Evolutionary conservation across 192 early-diverging fungal species (phyloP).

Genomic region (Coemansia sp.): DNA sequence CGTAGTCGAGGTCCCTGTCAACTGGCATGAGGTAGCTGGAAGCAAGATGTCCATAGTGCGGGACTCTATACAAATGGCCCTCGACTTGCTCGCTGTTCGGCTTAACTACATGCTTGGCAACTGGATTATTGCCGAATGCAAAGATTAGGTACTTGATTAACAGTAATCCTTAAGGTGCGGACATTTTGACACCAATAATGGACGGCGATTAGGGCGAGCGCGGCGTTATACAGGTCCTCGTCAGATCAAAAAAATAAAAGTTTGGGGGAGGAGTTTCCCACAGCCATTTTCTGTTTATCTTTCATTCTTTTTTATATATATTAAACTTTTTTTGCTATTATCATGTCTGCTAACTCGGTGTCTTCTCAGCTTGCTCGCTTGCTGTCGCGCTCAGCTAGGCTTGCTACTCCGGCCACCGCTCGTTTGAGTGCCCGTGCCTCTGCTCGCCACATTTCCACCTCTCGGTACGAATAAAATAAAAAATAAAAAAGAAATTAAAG

Average conservation of each 20-base stretch:
- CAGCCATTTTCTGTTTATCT: constrained; percentile 2
- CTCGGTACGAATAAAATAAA: constrained; percentile 23
- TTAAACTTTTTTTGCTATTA: not conserved
- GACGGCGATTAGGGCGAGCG: not conserved
- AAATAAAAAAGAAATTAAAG: not conserved
- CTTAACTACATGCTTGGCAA: constrained; percentile 79
- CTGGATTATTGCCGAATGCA: constrained; percentile 57
- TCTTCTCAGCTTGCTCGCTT: constrained; percentile 38
- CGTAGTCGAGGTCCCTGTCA: constrained; percentile 86
- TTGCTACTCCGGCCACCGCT: constrained; percentile 34
- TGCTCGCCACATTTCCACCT: constrained; percentile 40
- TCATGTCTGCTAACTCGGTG: constrained; percentile 35
- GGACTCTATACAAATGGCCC: constrained; percentile 88
- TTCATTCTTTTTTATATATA: constrained; percentile 2
- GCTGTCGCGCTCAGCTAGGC: constrained; percentile 47
- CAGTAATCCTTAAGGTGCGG: not conserved
- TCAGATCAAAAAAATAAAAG: not conserved
- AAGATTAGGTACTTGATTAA: not conserved
- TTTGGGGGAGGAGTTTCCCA: not conserved
- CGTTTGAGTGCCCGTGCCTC: constrained; percentile 35
- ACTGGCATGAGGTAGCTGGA: constrained; percentile 96
- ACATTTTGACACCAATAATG: not conserved
- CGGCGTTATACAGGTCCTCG: not conserved
- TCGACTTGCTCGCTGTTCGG: constrained; percentile 84
- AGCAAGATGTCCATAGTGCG: constrained; percentile 85